Conservation (phyloP, 306 rosid species). For the Prunus salicina region DNA sequence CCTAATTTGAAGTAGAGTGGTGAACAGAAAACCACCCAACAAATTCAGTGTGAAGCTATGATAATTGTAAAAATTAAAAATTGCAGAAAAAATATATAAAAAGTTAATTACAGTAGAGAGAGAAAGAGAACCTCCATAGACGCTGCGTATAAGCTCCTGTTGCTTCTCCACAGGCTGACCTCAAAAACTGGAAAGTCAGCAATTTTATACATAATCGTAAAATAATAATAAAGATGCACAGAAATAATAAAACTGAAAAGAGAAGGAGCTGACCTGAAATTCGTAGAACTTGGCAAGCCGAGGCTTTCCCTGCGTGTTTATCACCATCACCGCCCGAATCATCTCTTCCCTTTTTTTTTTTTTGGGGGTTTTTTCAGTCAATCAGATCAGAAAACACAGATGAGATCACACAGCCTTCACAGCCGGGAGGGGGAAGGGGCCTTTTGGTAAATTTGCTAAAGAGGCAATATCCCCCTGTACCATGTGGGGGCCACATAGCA, state of each 20-base stretch:
- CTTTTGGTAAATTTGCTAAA: not conserved
- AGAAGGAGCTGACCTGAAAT: slow-evolving; percentile 50
- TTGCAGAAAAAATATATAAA: not conserved
- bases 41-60: not conserved
- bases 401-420: not conserved
- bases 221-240: not conserved
- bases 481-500: not conserved
- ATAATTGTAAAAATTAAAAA: not conserved
- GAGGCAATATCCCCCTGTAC: not conserved
- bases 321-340: slow-evolving; percentile 83
- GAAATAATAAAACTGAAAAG: not conserved
- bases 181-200: slow-evolving; percentile 26
- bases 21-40: not conserved
- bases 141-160: slow-evolving; percentile 81
- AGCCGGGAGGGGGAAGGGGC: not conserved
- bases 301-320: slow-evolving; percentile 92
- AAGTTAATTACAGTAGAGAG: not conserved
- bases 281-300: slow-evolving; percentile 89
- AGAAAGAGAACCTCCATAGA: slow-evolving; percentile 64
- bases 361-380: not conserved
- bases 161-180: slow-evolving; percentile 82
- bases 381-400: not conserved
- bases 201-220: not conserved
- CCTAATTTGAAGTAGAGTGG: not conserved
- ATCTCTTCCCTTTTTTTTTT: slow-evolving; percentile 26